phyloP scores from a whole-genome alignment of 2,329 filamentous ascomycete species.

The Scedosporium aurantiacum region DNA sequence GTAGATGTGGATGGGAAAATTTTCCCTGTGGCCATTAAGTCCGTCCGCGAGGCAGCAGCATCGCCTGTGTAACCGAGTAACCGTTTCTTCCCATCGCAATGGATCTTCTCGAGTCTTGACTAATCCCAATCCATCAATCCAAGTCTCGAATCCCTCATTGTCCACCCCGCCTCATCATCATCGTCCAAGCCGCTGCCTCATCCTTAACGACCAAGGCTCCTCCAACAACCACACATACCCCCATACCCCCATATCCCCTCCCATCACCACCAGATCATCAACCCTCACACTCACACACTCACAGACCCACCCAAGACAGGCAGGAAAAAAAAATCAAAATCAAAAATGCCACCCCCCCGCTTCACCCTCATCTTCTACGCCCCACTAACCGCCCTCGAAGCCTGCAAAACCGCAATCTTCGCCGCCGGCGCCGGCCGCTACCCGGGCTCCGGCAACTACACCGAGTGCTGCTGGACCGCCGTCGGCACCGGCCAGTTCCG shows the following conservation, averaged over 20 bases:
- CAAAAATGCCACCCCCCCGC: neutral
- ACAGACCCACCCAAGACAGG: neutral
- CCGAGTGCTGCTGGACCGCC: conserved; percentile 40
- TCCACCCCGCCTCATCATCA: no score
- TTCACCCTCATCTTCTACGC: conserved; percentile 39
- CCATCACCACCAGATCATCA: neutral
- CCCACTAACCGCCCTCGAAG: conserved; percentile 30
- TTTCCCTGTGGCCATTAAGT: no score
- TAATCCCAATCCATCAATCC: neutral
- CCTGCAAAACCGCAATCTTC: conserved; percentile 45
- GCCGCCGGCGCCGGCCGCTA: conserved; percentile 45
- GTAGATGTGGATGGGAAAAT: no score
- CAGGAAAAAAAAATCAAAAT: neutral
- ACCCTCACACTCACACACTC: neutral
- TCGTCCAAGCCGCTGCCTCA: no score
- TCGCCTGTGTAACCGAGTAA: neutral
- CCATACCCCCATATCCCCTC: no score
- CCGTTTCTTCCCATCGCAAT: neutral
- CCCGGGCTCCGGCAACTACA: conserved; percentile 39
- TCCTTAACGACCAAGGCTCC: neutral
- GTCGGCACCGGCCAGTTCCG: conserved; percentile 55
- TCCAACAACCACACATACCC: neutral
- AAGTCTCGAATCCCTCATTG: neutral
- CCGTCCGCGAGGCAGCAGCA: no score
- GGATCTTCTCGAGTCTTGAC: neutral